A percentile compares a stretch with the other conserved stretches of the same genome.
These are phyloP conservation scores for Iberis amara DNA, from an alignment of 441 rosid genomes.

Conservation along the genomic window DNA sequence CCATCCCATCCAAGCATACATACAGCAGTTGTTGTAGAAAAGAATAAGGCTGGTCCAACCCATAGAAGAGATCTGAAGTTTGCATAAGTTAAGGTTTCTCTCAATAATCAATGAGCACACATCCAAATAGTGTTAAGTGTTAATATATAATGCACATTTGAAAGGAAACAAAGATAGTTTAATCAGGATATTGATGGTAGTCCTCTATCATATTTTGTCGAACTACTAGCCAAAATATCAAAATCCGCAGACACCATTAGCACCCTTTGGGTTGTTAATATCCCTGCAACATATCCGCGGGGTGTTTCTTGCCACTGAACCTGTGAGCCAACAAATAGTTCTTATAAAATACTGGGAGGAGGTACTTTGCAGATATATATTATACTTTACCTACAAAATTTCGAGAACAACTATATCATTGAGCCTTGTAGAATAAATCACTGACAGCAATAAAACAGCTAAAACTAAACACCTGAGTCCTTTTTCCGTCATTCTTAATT, in stretches of 20 bases:
- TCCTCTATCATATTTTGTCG: constrained; percentile 84
- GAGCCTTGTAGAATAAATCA: constrained; percentile 8
- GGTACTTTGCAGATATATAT: not conserved
- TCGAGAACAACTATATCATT: constrained; percentile 14
- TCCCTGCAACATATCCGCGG: constrained; percentile 89
- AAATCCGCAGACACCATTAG: constrained; percentile 89
- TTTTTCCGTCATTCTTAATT: not conserved
- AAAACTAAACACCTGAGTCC: not conserved
- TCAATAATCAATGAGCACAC: constrained; percentile 29
- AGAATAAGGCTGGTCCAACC: constrained; percentile 97
- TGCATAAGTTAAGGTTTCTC: constrained; percentile 50
- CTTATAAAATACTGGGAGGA: no score
- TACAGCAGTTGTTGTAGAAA: constrained; percentile 83
- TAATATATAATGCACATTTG: constrained; percentile 11
- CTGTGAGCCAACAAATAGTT: constrained; percentile 32
- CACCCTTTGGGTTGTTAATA: constrained; percentile 87
- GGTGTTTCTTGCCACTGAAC: constrained; percentile 96
- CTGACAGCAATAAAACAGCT: not conserved
- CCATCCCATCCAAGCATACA: constrained; percentile 99
- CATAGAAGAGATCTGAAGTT: constrained; percentile 94
- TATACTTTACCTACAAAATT: no score
- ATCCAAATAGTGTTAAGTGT: constrained; percentile 10
- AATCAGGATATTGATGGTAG: constrained; percentile 89
- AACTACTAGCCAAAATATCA: constrained; percentile 78
- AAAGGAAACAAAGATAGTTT: constrained; percentile 17